Conservation (phyloP, 78 protist species). For the Dictyostelium capitatum region DNA sequence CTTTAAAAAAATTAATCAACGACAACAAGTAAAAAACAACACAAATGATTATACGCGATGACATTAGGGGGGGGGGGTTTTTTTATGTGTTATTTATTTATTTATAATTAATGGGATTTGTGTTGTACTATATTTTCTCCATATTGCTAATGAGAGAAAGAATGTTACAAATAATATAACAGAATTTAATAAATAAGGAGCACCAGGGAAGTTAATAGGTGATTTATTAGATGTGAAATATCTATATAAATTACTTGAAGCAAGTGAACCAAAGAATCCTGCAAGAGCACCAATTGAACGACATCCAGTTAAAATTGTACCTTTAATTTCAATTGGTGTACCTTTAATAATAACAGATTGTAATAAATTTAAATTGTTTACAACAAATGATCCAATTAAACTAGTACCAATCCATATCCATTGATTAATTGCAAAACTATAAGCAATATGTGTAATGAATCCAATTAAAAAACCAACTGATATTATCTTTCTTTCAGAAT, state of each 20-base stretch:
- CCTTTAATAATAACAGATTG: slow-evolving; percentile 22
- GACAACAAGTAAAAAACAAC: no score
- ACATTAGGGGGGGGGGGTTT: no score
- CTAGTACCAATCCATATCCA: slow-evolving; percentile 25
- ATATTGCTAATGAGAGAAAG: not conserved
- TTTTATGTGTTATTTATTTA: no score
- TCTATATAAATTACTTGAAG: not conserved
- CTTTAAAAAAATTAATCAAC: no score
- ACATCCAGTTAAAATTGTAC: slow-evolving; percentile 43
- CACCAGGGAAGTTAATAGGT: not conserved
- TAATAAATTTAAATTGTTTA: not conserved
- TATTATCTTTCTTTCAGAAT: slow-evolving; percentile 35
- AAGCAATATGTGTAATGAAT: not conserved
- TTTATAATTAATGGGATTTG: slow-evolving; percentile 10
- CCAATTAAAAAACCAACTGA: not conserved
- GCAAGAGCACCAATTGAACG: not conserved
- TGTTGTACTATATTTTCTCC: not conserved
- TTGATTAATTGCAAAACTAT: slow-evolving; percentile 29
- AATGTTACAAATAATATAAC: not conserved
- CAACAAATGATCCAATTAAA: not conserved
- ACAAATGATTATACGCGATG: no score
- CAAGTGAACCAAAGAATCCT: not conserved
- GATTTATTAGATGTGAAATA: not conserved
- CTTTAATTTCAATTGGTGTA: slow-evolving; percentile 43
- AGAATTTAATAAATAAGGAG: not conserved